Conservation (phyloP, 164 flowering plant genomes). For the Magnolia changhungtana region DNA sequence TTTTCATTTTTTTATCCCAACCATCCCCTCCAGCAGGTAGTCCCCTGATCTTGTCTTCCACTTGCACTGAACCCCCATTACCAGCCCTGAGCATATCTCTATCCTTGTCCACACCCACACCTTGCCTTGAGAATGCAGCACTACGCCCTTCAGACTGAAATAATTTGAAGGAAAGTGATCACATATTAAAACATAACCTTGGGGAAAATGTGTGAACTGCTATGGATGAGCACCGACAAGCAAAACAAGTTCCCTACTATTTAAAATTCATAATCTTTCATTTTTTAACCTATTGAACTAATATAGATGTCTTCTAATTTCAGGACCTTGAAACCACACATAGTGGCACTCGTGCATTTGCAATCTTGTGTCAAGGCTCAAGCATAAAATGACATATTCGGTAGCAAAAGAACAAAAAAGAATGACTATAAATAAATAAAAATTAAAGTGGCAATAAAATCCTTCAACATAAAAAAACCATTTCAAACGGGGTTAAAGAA, state of each 20-base stretch:
- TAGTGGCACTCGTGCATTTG: not conserved
- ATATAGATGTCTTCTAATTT: not conserved
- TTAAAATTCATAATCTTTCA: too few species aligned
- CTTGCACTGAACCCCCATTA: conserved; percentile 42
- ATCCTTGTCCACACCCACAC: conserved; percentile 46
- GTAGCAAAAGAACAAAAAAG: not conserved
- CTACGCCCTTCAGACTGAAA: conserved; percentile 68
- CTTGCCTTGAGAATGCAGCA: conserved; percentile 41
- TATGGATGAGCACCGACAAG: not conserved
- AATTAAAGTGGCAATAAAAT: too few species aligned
- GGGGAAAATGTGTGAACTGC: not conserved
- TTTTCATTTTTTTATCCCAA: conserved; percentile 88
- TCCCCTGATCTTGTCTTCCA: conserved; percentile 73
- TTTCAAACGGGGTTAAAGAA: not conserved
- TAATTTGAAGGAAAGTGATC: not conserved
- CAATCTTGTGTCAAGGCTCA: not conserved
- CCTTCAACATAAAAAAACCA: not conserved
- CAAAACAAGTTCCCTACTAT: not conserved
- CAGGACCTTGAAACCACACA: not conserved
- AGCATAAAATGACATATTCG: not conserved
- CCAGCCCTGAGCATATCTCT: conserved; percentile 56
- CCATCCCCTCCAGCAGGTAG: conserved; percentile 82
- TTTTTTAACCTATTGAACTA: not conserved
- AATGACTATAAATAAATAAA: too few species aligned
- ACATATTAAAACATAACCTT: not conserved